phyloP scores from a whole-genome alignment of 176 grass and related monocot species.

The Chrysopogon serrulatus region DNA sequence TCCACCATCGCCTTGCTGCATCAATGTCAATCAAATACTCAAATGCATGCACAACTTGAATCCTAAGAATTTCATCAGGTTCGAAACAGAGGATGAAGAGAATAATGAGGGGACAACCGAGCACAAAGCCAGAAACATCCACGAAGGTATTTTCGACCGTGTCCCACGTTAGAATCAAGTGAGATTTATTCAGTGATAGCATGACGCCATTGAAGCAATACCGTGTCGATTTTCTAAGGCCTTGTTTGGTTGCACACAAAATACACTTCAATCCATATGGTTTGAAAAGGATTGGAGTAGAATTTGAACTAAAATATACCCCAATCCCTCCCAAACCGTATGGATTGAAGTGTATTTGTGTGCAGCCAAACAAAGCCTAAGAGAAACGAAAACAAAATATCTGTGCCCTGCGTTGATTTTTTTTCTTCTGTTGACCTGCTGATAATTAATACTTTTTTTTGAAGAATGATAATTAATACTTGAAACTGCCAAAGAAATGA shows the following conservation, averaged over 20 bases:
- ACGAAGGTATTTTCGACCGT: background rate
- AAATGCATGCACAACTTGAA: background rate
- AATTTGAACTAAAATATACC: too few relatives aligned
- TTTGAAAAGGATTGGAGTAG: too few relatives aligned
- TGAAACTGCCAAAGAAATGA: background rate
- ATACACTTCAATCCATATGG: too few relatives aligned
- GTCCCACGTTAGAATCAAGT: background rate
- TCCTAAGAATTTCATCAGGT: conserved; percentile 3
- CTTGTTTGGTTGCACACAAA: too few relatives aligned
- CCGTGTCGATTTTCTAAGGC: too few relatives aligned
- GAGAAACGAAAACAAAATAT: background rate
- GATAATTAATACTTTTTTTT: too few relatives aligned
- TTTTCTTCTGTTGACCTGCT: background rate
- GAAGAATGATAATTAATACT: too few relatives aligned
- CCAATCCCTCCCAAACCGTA: too few relatives aligned
- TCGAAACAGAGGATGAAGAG: background rate
- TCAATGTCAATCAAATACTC: background rate
- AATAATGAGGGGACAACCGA: conserved; percentile 8
- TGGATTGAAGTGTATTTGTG: too few relatives aligned
- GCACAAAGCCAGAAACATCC: conserved; percentile 13
- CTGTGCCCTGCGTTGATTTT: background rate
- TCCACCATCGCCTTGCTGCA: conserved; percentile 3
- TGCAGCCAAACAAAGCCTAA: too few relatives aligned
- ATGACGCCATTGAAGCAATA: background rate
- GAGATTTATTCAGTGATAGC: conserved; percentile 6